These are phyloP conservation scores for Microcera coccophila DNA, from an alignment of 2,329 filamentous ascomycete species.

Conservation along the genomic window DNA sequence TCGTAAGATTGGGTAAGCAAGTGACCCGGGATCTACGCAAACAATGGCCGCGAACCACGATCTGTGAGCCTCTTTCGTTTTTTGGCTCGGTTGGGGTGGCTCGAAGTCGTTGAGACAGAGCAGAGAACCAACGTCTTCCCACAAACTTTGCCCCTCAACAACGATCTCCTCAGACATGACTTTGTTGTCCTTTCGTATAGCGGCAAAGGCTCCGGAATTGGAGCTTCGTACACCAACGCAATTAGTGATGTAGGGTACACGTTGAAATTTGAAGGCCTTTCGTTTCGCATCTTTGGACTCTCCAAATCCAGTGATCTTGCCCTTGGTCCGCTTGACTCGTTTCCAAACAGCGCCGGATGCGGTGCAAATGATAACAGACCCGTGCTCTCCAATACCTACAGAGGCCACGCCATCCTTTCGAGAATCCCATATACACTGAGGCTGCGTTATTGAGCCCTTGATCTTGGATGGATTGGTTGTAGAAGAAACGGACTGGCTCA, in stretches of 20 bases:
- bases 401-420: constrained; percentile 84
- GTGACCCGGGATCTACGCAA: constrained; percentile 45
- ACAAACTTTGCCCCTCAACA: constrained; percentile 64
- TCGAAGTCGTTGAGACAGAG: constrained; percentile 63
- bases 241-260: constrained; percentile 81
- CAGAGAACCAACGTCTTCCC: constrained; percentile 68
- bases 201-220: constrained; percentile 83
- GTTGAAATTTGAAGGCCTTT: constrained; percentile 94
- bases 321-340: constrained; percentile 75
- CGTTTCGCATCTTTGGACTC: constrained; percentile 55
- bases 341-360: constrained; percentile 91
- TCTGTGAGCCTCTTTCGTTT: constrained; percentile 39
- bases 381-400: constrained; percentile 85
- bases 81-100: constrained; percentile 34
- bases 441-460: constrained; percentile 71
- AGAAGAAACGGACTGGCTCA: constrained; percentile 59
- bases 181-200: constrained; percentile 78
- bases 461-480: constrained; percentile 94
- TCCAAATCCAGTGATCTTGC: constrained; percentile 59
- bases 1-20: constrained; percentile 53
- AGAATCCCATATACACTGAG: constrained; percentile 83
- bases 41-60: constrained; percentile 30
- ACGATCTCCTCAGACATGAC: constrained; percentile 69
- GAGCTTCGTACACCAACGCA: constrained; percentile 83
- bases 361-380: constrained; percentile 91